Base-by-base conservation (phyloP, 2,329 filamentous ascomycete species). In the Fusarium udum region DNA sequence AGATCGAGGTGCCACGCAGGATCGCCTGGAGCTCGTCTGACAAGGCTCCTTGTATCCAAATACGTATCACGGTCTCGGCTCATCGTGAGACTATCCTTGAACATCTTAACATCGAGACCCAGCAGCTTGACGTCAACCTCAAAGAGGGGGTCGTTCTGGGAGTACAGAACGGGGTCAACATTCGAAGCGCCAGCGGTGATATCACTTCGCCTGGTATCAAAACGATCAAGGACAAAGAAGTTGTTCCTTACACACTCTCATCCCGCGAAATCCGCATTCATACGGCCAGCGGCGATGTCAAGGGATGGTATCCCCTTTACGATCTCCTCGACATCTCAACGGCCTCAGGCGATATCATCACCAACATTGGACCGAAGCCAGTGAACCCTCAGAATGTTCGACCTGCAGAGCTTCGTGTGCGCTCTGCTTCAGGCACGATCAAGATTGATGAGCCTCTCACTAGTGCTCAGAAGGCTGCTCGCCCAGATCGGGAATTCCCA, bases 251-350 rank as follows among this genome's bases (percentile, higher is more conserved):
- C 77, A 70, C 73, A 12, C 78, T 89, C 51, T 78, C 83, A 61
- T 84, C 85, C 2, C 82, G 85, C 37, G 74, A 82, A 56, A 83
- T 87, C 62, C 76, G 80, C 34, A 80, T 86, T 20, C 72, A 77
- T 32, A 86, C 87, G 24, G 82, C 83, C 6, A 83, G 85, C 3
- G 85, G 85, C 13, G 56, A 78, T 20, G 83, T 90, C 69, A 66
- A 67, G 20, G 88, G 88, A 36, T 83, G 82, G 77, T 89, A 86
- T 81, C 86, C 87, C 2, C 80, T 89, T 3, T 86, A 85, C 75
- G 85, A 88, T 73, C 78, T 83, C 36, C 82, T 90, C 18, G 79
- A 80, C 24, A 77, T 89, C n/a, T 72, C 79, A 24, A 83, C 85
- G 13, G 80, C 80, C 1, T 85, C 87, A 0, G 88, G 87, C 52